phyloP scores from a whole-genome alignment of 495 filamentous ascomycete species.

The Penicillium ucsense region DNA sequence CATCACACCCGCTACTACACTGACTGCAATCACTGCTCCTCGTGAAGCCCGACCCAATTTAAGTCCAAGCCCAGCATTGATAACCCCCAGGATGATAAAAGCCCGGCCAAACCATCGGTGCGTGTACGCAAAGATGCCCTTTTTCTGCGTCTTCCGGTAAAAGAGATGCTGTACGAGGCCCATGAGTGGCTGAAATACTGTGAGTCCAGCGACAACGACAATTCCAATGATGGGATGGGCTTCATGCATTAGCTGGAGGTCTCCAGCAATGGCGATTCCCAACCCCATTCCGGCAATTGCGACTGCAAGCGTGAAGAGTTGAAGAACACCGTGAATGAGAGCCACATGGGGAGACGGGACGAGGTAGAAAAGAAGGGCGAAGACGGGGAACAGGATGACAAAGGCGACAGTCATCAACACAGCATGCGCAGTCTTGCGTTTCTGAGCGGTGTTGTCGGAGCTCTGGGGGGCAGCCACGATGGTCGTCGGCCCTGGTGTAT shows the following conservation, averaged over 20 bases:
- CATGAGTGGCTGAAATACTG: slow-evolving; percentile 55
- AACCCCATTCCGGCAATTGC: slow-evolving; percentile 53
- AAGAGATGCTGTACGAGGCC: slow-evolving; percentile 53
- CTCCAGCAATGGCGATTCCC: slow-evolving; percentile 42
- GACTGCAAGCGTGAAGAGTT: slow-evolving; percentile 44
- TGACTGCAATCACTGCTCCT: slow-evolving; percentile 46
- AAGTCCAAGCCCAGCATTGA: slow-evolving; percentile 68
- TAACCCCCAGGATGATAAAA: slow-evolving; percentile 52
- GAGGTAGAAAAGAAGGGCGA: slow-evolving; percentile 35
- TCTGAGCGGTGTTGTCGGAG: neutral
- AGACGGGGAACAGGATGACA: slow-evolving; percentile 40
- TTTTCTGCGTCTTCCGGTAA: slow-evolving; percentile 33
- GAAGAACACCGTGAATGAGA: slow-evolving; percentile 46
- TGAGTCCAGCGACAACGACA: slow-evolving; percentile 40
- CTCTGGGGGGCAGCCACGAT: neutral
- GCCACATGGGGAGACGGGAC: slow-evolving; percentile 23
- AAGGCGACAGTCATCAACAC: slow-evolving; percentile 31
- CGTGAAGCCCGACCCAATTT: slow-evolving; percentile 27
- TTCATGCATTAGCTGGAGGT: slow-evolving; percentile 4
- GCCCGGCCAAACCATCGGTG: slow-evolving; percentile 65
- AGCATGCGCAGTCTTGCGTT: slow-evolving; percentile 28
- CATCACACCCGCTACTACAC: slow-evolving; percentile 47
- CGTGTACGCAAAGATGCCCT: slow-evolving; percentile 43
- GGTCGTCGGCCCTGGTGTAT: neutral
- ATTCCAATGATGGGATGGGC: slow-evolving; percentile 48